Evolutionary conservation across 192 early-diverging fungal species (phyloP).

Genomic region (Borealophlyctis nickersoniae): DNA sequence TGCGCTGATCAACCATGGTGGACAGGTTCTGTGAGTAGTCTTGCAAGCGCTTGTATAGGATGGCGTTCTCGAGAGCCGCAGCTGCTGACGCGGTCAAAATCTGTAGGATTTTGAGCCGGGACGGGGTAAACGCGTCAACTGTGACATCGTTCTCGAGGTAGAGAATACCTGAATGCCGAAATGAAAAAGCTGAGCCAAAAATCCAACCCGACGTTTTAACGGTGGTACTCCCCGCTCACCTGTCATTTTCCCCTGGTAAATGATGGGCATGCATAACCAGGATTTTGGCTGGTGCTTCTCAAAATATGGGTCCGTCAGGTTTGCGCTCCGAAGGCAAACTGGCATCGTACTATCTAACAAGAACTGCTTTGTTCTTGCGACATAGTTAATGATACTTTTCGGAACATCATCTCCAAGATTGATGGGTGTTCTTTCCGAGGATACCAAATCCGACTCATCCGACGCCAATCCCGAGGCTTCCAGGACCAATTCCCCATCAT

Average conservation of each 20-base stretch:
- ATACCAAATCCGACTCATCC: too few species aligned
- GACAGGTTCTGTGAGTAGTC: not conserved
- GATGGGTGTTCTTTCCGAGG: not conserved
- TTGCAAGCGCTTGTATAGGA: slow-evolving; percentile 14
- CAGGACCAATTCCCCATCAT: slow-evolving; percentile 3
- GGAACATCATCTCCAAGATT: not conserved
- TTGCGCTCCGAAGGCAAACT: not conserved
- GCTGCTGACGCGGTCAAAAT: slow-evolving; percentile 9
- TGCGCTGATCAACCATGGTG: slow-evolving; percentile 11
- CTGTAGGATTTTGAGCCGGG: slow-evolving; percentile 14
- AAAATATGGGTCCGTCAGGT: slow-evolving; percentile 6
- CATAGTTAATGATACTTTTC: slow-evolving; percentile 8
- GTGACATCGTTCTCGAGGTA: slow-evolving; percentile 17
- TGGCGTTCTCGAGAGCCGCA: slow-evolving; percentile 17
- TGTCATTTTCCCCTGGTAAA: slow-evolving; percentile 18
- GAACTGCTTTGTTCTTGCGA: slow-evolving; percentile 7
- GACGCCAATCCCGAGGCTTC: slow-evolving; percentile 8
- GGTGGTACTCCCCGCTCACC: not conserved
- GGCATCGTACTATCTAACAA: not conserved
- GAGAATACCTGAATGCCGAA: slow-evolving; percentile 10
- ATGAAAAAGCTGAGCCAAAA: too few species aligned
- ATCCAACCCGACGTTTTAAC: not conserved
- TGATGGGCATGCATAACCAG: slow-evolving; percentile 7
- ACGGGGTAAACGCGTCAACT: slow-evolving; percentile 3
- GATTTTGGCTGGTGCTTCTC: not conserved